Conservation (phyloP, 164 flowering plant genomes). For the Kingdonia uniflora region DNA sequence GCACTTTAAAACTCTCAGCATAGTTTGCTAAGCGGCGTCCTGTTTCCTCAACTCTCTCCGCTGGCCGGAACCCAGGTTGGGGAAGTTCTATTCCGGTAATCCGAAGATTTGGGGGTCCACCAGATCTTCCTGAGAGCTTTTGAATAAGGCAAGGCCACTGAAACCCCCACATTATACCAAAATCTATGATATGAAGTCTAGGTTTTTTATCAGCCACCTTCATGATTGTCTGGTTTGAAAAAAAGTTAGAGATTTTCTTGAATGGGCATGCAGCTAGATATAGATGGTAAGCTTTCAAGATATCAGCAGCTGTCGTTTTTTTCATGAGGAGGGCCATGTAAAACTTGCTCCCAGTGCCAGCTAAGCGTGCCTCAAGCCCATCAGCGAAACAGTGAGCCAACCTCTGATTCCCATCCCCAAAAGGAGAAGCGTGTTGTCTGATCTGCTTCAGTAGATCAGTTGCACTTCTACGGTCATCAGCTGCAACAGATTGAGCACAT, state of each 20-base stretch:
- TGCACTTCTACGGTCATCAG: conserved; percentile 59
- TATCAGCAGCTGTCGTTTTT: conserved; percentile 49
- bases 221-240: conserved; percentile 42
- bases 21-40: conserved; percentile 62
- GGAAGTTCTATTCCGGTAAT: conserved; percentile 88
- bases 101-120: conserved; percentile 71
- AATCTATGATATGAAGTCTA: conserved; percentile 68
- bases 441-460: conserved; percentile 62
- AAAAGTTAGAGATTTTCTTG: conserved; percentile 53
- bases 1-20: conserved; percentile 59
- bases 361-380: conserved; percentile 82
- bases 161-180: conserved; percentile 82
- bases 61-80: conserved; percentile 81
- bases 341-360: conserved; percentile 81
- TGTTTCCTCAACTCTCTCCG: conserved; percentile 66
- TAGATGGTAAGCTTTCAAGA: conserved; percentile 64
- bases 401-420: conserved; percentile 77
- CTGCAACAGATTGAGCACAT: conserved; percentile 82
- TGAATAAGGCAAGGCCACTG: conserved; percentile 89
- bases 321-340: conserved; percentile 40
- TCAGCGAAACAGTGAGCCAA: conserved; percentile 67
- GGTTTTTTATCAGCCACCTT: conserved; percentile 23
- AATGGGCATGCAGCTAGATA: conserved; percentile 71
- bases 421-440: conserved; percentile 65
- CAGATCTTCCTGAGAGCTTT: conserved; percentile 36